A percentile compares a stretch with the other conserved stretches of the same genome.
phyloP scores from a whole-genome alignment of 345 rosid genomes.

The Trapa incisa region DNA sequence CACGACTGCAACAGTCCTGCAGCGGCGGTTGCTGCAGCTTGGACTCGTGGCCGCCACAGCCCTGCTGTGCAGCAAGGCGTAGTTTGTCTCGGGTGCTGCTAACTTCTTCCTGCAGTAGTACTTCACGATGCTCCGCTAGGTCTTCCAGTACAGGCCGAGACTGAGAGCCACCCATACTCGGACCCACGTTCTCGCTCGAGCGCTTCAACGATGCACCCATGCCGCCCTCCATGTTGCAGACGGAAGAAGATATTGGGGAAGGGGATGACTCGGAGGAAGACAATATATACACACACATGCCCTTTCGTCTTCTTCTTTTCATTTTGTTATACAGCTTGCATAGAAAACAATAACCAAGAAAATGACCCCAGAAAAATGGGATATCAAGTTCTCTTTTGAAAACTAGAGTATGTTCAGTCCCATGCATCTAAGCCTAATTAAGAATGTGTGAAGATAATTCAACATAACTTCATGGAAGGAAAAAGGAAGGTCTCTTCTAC shows the following conservation, averaged over 20 bases:
- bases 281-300: neutral
- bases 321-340: no score
- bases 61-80: neutral
- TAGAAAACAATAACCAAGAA: no score
- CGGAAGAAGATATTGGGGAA: neutral
- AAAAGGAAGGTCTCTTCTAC: no score
- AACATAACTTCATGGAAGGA: no score
- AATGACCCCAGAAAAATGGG: no score
- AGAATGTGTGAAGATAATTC: no score
- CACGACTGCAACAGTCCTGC: conserved; percentile 23
- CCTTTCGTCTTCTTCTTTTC: no score
- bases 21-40: neutral
- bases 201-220: neutral
- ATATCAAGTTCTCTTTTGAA: no score
- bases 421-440: no score
- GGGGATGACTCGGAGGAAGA: neutral
- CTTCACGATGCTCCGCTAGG: neutral
- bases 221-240: neutral
- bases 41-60: neutral
- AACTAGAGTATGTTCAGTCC: no score
- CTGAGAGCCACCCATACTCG: neutral
- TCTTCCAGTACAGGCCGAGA: neutral
- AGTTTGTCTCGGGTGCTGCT: neutral
- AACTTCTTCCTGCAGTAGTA: neutral
- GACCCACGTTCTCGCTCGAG: neutral